Conservation (phyloP, 805 yeast genomes). For the Nakazawaea holstii region DNA sequence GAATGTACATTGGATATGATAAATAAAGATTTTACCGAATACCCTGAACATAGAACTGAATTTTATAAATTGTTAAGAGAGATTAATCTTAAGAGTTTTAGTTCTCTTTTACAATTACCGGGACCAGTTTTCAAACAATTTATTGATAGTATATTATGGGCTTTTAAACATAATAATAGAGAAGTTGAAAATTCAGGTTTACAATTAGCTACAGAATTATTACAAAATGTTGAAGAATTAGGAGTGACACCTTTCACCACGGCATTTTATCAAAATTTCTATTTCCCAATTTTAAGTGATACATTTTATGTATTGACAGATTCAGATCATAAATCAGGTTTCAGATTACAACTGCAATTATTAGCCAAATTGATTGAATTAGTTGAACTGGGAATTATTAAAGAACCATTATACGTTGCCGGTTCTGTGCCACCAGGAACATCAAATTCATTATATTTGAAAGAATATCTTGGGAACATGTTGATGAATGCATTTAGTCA, state of each 20-base stretch:
- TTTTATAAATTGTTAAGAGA: conserved; percentile 87
- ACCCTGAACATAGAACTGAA: conserved; percentile 96
- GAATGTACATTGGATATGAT: conserved; percentile 95
- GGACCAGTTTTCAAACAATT: conserved; percentile 89
- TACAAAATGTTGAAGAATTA: conserved; percentile 76
- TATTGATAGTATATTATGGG: conserved; percentile 95
- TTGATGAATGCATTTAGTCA: conserved; percentile 90
- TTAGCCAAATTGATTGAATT: conserved; percentile 78
- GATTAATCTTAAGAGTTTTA: conserved; percentile 79
- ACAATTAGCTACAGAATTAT: conserved; percentile 73
- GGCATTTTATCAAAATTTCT: conserved; percentile 84
- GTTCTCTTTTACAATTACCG: conserved; percentile 81
- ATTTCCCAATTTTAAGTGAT: conserved; percentile 84
- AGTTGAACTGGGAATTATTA: conserved; percentile 70
- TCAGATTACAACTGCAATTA: conserved; percentile 79
- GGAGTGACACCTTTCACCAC: conserved; percentile 70
- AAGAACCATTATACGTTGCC: conserved; percentile 72
- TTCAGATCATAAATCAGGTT: conserved; percentile 96
- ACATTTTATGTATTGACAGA: conserved; percentile 92
- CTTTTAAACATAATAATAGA: conserved; percentile 94
- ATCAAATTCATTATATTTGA: conserved; percentile 70
- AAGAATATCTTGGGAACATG: conserved; percentile 76
- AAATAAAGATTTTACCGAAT: conserved; percentile 90
- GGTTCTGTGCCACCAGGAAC: conserved; percentile 85
- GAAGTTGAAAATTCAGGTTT: conserved; percentile 94